Percentiles rank a stretch among this genome's conserved stretches.
Conservation (phyloP, 2,329 filamentous ascomycete genomes). For the Fusarium nurragi region DNA sequence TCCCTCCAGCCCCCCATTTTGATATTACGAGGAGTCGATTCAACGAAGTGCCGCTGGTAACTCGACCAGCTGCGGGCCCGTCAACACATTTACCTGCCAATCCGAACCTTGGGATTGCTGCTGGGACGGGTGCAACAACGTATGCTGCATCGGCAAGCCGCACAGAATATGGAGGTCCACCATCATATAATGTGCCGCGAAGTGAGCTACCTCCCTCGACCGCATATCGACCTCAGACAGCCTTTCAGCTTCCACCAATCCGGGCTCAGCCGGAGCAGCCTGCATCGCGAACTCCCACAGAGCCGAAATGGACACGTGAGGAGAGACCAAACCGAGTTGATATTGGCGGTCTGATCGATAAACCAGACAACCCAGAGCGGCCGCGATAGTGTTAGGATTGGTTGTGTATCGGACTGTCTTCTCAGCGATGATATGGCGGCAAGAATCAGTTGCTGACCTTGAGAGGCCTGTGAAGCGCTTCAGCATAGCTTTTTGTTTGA, state of each 20-base stretch:
- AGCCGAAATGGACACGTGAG: conserved; percentile 54
- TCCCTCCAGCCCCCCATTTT: conserved; percentile 58
- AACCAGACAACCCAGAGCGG: conserved; percentile 54
- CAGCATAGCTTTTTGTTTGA: conserved; percentile 23
- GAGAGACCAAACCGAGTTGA: conserved; percentile 65
- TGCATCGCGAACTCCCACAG: conserved; percentile 13
- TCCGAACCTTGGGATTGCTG: conserved; percentile 37
- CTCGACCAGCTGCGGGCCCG: conserved; percentile 38
- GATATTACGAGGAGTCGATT: conserved; percentile 57
- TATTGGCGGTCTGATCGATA: conserved; percentile 70
- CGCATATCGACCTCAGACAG: conserved; percentile 47
- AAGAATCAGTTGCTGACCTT: neutral
- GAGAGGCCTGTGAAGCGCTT: neutral
- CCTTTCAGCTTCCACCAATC: conserved; percentile 61
- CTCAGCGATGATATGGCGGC: conserved; percentile 37
- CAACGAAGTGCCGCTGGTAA: conserved; percentile 46
- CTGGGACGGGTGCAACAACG: conserved; percentile 18
- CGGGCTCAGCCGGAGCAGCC: conserved; percentile 50
- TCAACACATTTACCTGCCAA: conserved; percentile 48
- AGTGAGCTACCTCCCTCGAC: conserved; percentile 57
- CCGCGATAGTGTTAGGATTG: conserved; percentile 37
- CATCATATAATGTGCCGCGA: conserved; percentile 64
- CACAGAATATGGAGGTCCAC: conserved; percentile 56
- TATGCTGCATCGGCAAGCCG: conserved; percentile 59
- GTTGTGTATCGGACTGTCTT: conserved; percentile 14